These are phyloP conservation scores for Fusarium burgessii DNA, from an alignment of 2,329 filamentous ascomycete genomes.

Conservation along the genomic window DNA sequence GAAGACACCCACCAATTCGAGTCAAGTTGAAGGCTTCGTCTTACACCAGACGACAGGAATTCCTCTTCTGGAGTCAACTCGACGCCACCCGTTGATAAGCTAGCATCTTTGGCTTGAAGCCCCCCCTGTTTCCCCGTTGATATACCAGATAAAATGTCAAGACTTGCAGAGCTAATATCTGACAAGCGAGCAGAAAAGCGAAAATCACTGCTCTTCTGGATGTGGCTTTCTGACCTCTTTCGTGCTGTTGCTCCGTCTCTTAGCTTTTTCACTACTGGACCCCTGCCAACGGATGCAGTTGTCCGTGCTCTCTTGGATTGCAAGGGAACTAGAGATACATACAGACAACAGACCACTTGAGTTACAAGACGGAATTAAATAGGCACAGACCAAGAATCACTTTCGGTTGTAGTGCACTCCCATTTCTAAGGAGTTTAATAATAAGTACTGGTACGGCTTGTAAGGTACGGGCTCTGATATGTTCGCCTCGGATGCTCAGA, in stretches of 20 bases:
- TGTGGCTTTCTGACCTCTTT: constrained; percentile 31
- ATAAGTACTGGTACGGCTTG: not conserved
- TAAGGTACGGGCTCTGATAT: constrained; percentile 10
- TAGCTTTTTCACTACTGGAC: constrained; percentile 17
- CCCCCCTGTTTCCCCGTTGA: constrained; percentile 18
- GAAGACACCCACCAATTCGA: constrained; percentile 3
- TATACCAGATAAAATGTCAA: constrained; percentile 13
- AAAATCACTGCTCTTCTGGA: constrained; percentile 37
- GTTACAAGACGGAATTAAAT: constrained; percentile 25
- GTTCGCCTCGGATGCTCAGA: constrained; percentile 24
- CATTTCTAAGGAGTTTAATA: constrained; percentile 14
- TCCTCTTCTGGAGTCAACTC: not conserved
- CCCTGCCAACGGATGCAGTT: constrained; percentile 31
- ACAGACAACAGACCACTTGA: constrained; percentile 9
- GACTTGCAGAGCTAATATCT: constrained; percentile 6
- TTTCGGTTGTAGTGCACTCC: constrained; percentile 16
- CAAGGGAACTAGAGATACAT: constrained; percentile 30
- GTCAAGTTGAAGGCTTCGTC: constrained; percentile 16
- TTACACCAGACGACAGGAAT: constrained; percentile 16
- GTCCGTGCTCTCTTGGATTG: constrained; percentile 33
- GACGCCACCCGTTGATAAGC: constrained; percentile 11
- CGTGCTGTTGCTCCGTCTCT: constrained; percentile 14
- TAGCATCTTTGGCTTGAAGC: constrained; percentile 18
- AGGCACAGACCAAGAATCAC: constrained; percentile 35
- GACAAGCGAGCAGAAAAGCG: constrained; percentile 3